Conservation (phyloP, 768 basidiomycete genomes). For the Pulveroboletus sp. region DNA sequence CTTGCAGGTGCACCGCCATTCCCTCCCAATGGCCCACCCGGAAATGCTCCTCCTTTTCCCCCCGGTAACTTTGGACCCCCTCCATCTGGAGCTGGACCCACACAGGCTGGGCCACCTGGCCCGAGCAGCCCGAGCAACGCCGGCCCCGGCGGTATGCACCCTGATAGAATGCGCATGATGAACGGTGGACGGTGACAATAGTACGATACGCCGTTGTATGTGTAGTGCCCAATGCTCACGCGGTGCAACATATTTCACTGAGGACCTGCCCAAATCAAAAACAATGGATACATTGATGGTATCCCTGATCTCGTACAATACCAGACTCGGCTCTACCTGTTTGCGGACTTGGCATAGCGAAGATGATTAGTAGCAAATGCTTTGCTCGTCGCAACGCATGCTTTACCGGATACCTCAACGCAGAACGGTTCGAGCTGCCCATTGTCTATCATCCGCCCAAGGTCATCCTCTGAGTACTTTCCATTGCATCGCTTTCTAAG, state of each 20-base stretch:
- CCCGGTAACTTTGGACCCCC: constrained; percentile 34
- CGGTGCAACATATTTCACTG: background rate
- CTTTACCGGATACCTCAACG: constrained; percentile 34
- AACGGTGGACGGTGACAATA: constrained; percentile 26
- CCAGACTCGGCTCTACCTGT: background rate
- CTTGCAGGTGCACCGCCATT: constrained; percentile 46
- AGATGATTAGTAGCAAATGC: constrained; percentile 23
- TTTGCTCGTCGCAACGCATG: constrained; percentile 16
- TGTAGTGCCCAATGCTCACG: background rate
- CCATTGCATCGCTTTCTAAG: constrained; percentile 36
- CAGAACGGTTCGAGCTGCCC: constrained; percentile 47
- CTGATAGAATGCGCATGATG: constrained; percentile 84
- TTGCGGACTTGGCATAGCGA: constrained; percentile 8
- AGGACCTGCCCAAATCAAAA: background rate
- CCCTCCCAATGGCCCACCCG: constrained; percentile 41
- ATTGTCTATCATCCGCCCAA: constrained; percentile 37
- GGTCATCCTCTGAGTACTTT: constrained; percentile 30
- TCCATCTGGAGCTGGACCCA: constrained; percentile 42
- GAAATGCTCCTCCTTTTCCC: constrained; percentile 31
- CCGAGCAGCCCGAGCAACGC: constrained; percentile 31
- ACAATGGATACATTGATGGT: background rate
- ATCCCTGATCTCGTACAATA: background rate
- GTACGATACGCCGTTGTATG: background rate
- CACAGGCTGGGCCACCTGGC: constrained; percentile 40
- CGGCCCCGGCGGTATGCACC: constrained; percentile 75